phyloP scores from a whole-genome alignment of 23 red algal genomes.

The Gracilaria gracilis region DNA sequence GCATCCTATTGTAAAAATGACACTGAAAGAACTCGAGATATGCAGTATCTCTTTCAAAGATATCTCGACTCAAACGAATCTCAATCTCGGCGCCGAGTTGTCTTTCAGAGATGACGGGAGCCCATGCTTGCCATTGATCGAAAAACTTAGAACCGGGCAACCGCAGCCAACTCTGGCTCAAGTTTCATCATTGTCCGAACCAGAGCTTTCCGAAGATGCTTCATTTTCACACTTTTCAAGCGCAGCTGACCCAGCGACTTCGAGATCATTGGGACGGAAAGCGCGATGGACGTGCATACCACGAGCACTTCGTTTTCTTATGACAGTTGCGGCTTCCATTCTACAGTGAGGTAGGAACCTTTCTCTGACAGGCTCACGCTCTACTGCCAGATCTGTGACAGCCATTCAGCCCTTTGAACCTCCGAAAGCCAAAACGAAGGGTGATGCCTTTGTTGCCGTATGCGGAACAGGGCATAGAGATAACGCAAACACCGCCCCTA shows the following conservation, averaged over 20 bases:
- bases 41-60: too few species aligned
- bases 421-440: conserved; percentile 77
- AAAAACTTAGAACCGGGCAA: too few species aligned
- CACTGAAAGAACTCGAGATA: background rate
- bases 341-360: conserved; percentile 49
- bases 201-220: background rate
- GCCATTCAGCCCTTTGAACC: conserved; percentile 78
- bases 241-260: background rate
- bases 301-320: conserved; percentile 15
- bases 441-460: conserved; percentile 33
- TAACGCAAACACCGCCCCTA: conserved; percentile 44
- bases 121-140: background rate
- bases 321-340: background rate
- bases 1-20: background rate
- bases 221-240: background rate
- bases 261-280: background rate
- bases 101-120: background rate
- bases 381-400: conserved; percentile 79
- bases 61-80: too few species aligned
- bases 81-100: too few species aligned
- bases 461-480: conserved; percentile 55
- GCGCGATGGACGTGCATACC: background rate
- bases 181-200: background rate
- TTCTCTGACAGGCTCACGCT: conserved; percentile 68
- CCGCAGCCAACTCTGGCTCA: background rate